Conservation (phyloP, 2,329 filamentous ascomycete species). For the Fusarium burgessii region DNA sequence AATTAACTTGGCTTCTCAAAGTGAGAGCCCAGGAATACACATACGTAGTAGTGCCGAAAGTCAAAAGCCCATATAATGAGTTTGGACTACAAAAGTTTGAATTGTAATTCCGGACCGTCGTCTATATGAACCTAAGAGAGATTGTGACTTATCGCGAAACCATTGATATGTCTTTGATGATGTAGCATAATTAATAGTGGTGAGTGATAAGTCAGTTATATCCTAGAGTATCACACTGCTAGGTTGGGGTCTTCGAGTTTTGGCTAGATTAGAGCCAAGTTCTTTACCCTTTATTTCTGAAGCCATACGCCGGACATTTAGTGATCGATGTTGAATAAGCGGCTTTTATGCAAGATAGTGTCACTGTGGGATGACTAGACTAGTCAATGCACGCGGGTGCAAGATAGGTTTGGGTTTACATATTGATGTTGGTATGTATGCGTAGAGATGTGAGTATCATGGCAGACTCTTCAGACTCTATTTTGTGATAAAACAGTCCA, state of each 20-base stretch:
- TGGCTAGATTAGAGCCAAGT: neutral
- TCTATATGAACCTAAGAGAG: neutral
- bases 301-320: neutral
- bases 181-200: no score
- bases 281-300: neutral
- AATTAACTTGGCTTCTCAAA: neutral
- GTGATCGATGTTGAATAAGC: neutral
- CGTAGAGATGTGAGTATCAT: neutral
- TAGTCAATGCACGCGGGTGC: neutral
- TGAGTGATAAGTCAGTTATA: no score
- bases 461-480: neutral
- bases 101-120: neutral
- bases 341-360: neutral
- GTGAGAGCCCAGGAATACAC: neutral
- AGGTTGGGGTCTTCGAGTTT: no score
- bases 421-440: neutral
- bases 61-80: neutral
- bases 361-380: neutral
- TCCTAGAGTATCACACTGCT: no score
- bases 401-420: neutral
- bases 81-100: neutral
- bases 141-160: neutral
- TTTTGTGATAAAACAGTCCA: neutral
- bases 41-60: neutral
- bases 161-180: no score